A percentile compares a stretch with the other conserved stretches of the same genome.
These are phyloP conservation scores for Neobulgaria alba DNA, from an alignment of 2,329 filamentous ascomycete species.

Conservation along the genomic window DNA sequence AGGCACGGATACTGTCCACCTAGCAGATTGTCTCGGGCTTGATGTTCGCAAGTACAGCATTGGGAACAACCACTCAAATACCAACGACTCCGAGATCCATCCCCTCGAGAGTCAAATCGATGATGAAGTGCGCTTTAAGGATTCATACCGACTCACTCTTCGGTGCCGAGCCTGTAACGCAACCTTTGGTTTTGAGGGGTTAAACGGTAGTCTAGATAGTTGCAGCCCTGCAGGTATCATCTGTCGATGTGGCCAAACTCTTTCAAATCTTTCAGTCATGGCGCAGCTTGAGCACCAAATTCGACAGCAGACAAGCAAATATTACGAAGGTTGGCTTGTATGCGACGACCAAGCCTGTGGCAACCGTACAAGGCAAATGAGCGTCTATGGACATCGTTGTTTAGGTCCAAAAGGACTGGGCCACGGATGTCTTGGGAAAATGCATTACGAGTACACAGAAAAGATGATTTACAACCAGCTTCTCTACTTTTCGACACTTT, in stretches of 20 bases:
- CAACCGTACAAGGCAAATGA: constrained; percentile 81
- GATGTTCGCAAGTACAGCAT: constrained; percentile 82
- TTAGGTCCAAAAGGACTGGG: constrained; percentile 80
- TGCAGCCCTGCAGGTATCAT: constrained; percentile 67
- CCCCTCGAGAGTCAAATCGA: constrained; percentile 92
- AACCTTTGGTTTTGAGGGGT: constrained; percentile 65
- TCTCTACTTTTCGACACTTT: constrained; percentile 75
- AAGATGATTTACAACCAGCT: constrained; percentile 93
- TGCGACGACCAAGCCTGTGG: constrained; percentile 87
- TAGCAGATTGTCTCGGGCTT: constrained; percentile 89
- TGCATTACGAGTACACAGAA: constrained; percentile 82
- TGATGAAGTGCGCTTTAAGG: constrained; percentile 79
- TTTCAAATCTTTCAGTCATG: constrained; percentile 66
- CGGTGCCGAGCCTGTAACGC: constrained; percentile 76
- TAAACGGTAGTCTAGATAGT: constrained; percentile 47
- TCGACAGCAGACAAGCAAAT: constrained; percentile 66
- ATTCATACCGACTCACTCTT: constrained; percentile 67
- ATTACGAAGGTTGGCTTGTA: constrained; percentile 87
- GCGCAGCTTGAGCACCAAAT: constrained; percentile 84
- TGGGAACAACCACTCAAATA: constrained; percentile 44
- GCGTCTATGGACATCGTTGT: constrained; percentile 84
- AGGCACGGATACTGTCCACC: constrained; percentile 80
- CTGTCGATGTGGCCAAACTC: constrained; percentile 60
- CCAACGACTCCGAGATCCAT: constrained; percentile 64
- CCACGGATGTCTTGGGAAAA: constrained; percentile 73